phyloP scores from a whole-genome alignment of 2,329 filamentous ascomycete genomes.

The Trichoderma polysporum region DNA sequence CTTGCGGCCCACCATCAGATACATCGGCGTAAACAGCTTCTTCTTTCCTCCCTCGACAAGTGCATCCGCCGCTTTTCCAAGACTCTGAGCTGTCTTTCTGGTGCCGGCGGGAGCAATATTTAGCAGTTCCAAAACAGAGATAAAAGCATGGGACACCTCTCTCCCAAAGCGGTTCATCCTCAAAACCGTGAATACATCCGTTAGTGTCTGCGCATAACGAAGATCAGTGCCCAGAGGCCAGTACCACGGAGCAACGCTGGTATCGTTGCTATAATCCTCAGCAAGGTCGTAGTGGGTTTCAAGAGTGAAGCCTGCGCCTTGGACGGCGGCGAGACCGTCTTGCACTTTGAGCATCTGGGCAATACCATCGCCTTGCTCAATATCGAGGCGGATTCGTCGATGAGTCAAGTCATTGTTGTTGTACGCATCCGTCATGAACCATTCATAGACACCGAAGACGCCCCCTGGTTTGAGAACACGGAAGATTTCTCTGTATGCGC shows the following conservation, averaged over 20 bases:
- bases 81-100: conserved; percentile 81
- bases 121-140: conserved; percentile 69
- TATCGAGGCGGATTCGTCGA: conserved; percentile 86
- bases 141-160: conserved; percentile 66
- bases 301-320: conserved; percentile 82
- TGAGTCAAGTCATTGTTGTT: conserved; percentile 85
- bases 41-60: conserved; percentile 78
- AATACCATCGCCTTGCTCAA: conserved; percentile 94
- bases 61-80: conserved; percentile 74
- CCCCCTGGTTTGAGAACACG: conserved; percentile 94
- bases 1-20: conserved; percentile 86
- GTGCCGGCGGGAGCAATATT: conserved; percentile 73
- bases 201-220: conserved; percentile 70
- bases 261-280: conserved; percentile 48
- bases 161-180: conserved; percentile 83
- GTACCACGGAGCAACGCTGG: conserved; percentile 84
- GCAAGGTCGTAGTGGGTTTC: conserved; percentile 85
- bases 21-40: conserved; percentile 95
- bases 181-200: conserved; percentile 73
- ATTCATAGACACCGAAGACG: conserved; percentile 96
- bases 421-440: conserved; percentile 97
- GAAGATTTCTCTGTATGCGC: conserved; percentile 92
- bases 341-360: conserved; percentile 92
- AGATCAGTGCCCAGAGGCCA: conserved; percentile 77
- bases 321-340: conserved; percentile 79